These are phyloP conservation scores for Phytophthora sansomeana DNA, from an alignment of 352 stramenopile genomes.

Conservation along the genomic window DNA sequence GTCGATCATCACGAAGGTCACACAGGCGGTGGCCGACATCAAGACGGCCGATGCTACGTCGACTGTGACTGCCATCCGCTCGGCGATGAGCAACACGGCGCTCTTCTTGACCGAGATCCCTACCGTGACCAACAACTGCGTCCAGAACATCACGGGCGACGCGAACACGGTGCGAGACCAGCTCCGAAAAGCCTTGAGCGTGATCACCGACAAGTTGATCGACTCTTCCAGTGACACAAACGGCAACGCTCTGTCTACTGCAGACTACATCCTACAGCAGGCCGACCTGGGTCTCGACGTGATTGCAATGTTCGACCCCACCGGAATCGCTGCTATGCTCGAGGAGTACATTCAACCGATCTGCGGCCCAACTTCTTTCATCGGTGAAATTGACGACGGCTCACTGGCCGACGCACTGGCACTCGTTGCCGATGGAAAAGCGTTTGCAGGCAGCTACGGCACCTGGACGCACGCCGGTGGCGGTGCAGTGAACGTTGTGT, in stretches of 20 bases:
- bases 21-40: conserved; percentile 45
- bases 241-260: conserved; percentile 42
- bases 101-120: conserved; percentile 63
- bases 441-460: conserved; percentile 48
- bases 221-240: conserved; percentile 35
- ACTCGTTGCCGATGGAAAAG: conserved; percentile 41
- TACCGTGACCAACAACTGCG: conserved; percentile 49
- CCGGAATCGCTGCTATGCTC: conserved; percentile 51
- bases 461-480: conserved; percentile 47
- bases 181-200: conserved; percentile 51
- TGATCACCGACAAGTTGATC: conserved; percentile 60
- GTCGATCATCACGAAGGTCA: conserved; percentile 47
- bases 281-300: conserved; percentile 53
- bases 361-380: conserved; percentile 54
- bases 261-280: conserved; percentile 54
- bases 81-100: conserved; percentile 44
- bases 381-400: conserved; percentile 63
- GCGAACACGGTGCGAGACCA: conserved; percentile 50
- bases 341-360: conserved; percentile 66
- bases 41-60: conserved; percentile 39
- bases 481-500: conserved; percentile 45
- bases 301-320: conserved; percentile 64
- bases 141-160: conserved; percentile 34
- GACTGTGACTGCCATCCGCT: conserved; percentile 43
- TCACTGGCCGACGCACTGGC: conserved; percentile 43